phyloP scores from a whole-genome alignment of 441 rosid species.

The Pelargonium exstipulatum region DNA sequence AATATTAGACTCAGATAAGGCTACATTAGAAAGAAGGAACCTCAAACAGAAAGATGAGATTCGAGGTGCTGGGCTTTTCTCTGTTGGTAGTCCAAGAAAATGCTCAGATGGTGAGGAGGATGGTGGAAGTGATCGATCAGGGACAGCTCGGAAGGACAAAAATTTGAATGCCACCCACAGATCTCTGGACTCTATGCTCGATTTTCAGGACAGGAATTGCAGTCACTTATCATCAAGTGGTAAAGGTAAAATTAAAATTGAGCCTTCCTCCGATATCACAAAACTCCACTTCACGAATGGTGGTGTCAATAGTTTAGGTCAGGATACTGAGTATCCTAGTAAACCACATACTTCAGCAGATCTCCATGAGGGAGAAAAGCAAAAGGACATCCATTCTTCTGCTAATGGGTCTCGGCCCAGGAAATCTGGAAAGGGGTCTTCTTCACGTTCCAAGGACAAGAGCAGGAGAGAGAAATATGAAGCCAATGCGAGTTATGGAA shows the following conservation, averaged over 20 bases:
- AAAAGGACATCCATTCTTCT: constrained; percentile 38
- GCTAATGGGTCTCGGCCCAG: constrained; percentile 38
- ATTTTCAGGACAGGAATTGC: constrained; percentile 43
- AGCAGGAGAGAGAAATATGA: constrained; percentile 40
- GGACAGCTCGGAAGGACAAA: constrained; percentile 38
- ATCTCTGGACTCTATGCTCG: constrained; percentile 43
- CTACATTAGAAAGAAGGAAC: constrained; percentile 28
- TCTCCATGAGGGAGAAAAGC: constrained; percentile 39
- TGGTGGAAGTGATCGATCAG: constrained; percentile 58
- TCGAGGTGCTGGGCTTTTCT: constrained; percentile 32
- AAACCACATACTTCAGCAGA: constrained; percentile 34
- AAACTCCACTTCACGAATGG: constrained; percentile 33
- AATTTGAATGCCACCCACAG: constrained; percentile 29
- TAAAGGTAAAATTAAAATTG: constrained; percentile 41
- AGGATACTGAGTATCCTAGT: constrained; percentile 30
- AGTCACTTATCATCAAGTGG: constrained; percentile 26
- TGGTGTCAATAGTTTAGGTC: constrained; percentile 40
- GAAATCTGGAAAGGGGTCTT: constrained; percentile 61
- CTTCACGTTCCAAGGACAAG: constrained; percentile 63
- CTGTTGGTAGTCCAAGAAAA: constrained; percentile 53
- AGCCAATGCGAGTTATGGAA: constrained; percentile 26
- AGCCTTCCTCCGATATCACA: constrained; percentile 40
- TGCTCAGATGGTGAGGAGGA: constrained; percentile 57
- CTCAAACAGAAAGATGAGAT: constrained; percentile 25
- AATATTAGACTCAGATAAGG: constrained; percentile 31